Percentiles rank a stretch among this genome's conserved stretches.
Evolutionary conservation across 2,329 filamentous ascomycete species (phyloP).

Genomic region (Epichloe baconii): DNA sequence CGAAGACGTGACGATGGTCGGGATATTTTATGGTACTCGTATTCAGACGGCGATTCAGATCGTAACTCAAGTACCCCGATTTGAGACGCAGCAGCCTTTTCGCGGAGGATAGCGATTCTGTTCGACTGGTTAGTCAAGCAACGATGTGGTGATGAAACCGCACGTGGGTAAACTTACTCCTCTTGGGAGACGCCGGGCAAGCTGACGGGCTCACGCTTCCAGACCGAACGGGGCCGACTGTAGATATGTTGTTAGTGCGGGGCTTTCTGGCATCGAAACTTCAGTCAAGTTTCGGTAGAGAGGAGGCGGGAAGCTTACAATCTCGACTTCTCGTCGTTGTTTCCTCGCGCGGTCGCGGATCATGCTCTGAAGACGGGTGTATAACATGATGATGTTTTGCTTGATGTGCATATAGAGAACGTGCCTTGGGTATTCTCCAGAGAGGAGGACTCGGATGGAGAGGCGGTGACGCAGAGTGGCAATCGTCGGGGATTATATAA

Average conservation of each 20-base stretch:
- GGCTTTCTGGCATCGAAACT: not conserved
- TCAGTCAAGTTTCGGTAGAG: not conserved
- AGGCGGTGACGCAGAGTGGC: not conserved
- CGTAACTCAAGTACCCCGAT: constrained; percentile 29
- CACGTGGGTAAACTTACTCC: constrained; percentile 32
- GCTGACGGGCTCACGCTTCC: constrained; percentile 35
- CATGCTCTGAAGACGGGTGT: constrained; percentile 31
- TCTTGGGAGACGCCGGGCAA: constrained; percentile 44
- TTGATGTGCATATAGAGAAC: constrained; percentile 20
- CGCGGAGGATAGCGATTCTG: constrained; percentile 36
- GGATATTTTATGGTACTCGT: constrained; percentile 6
- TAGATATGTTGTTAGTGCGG: not conserved
- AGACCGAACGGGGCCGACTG: constrained; percentile 48
- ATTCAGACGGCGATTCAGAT: constrained; percentile 3
- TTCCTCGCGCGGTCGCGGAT: constrained; percentile 26
- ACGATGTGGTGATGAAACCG: not conserved
- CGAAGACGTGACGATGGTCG: constrained; percentile 5
- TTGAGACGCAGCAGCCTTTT: constrained; percentile 37
- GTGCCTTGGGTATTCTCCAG: not conserved
- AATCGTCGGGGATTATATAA: not conserved
- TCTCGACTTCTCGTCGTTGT: constrained; percentile 29
- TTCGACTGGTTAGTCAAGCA: not conserved
- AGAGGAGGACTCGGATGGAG: not conserved
- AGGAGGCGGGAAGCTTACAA: constrained; percentile 24
- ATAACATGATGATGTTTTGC: constrained; percentile 30